Evolutionary conservation across 2,329 filamentous ascomycete species (phyloP).

Genomic region (Canariomyces notabilis): DNA sequence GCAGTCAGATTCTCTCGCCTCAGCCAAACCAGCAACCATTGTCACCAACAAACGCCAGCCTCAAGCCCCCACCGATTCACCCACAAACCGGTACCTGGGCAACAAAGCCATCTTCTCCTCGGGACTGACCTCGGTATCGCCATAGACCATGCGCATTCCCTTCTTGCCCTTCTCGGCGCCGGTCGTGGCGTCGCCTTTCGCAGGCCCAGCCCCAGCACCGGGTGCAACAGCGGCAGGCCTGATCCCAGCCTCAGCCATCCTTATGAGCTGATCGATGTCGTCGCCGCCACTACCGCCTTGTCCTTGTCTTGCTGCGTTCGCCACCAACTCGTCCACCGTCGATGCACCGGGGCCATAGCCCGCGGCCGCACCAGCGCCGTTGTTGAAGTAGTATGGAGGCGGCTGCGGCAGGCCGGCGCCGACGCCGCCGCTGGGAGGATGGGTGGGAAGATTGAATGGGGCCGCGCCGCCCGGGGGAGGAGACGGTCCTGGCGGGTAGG

Average conservation of each 20-base stretch:
- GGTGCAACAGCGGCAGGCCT: conserved; percentile 40
- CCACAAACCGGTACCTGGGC: conserved; percentile 59
- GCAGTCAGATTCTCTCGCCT: too few relatives aligned
- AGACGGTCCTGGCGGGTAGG: conserved; percentile 32
- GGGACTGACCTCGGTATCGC: conserved; percentile 71
- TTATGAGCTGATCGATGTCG: conserved; percentile 61
- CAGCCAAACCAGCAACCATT: neutral
- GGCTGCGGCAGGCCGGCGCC: conserved; percentile 26
- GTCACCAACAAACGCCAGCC: neutral
- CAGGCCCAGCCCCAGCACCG: conserved; percentile 39
- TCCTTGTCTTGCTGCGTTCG: conserved; percentile 33
- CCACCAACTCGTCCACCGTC: conserved; percentile 44
- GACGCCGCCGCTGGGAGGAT: conserved; percentile 37
- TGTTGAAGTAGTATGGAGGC: conserved; percentile 29
- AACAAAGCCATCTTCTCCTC: conserved; percentile 85
- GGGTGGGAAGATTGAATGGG: conserved; percentile 41
- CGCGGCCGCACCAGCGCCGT: conserved; percentile 27
- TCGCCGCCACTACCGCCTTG: conserved; percentile 45
- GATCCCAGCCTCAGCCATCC: conserved; percentile 59
- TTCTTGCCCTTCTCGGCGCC: conserved; percentile 52
- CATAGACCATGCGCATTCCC: conserved; percentile 68
- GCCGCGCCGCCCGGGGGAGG: conserved; percentile 34
- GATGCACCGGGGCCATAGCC: conserved; percentile 34
- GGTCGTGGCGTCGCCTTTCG: conserved; percentile 56
- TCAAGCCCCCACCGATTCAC: conserved; percentile 15